Evolutionary conservation across 805 yeast genomes (phyloP).

Genomic region (Yarrowia deformans): DNA sequence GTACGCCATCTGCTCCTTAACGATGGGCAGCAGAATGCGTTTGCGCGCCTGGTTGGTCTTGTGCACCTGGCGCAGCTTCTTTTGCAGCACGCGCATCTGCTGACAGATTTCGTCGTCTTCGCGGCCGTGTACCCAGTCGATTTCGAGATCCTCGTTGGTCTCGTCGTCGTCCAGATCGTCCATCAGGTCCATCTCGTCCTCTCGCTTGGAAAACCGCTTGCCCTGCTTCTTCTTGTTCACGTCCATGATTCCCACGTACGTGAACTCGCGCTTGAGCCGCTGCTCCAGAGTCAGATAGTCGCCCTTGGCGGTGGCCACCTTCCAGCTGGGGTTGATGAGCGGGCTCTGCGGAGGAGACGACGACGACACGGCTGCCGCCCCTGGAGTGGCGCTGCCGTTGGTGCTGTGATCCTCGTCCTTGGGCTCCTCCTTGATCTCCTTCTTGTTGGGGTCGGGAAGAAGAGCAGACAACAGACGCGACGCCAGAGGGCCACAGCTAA

Average conservation of each 20-base stretch:
- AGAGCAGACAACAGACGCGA: constrained; percentile 84
- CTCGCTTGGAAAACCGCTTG: constrained; percentile 43
- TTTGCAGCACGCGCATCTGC: constrained; percentile 78
- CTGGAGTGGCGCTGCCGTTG: constrained; percentile 4
- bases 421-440: constrained; percentile 34
- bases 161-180: constrained; percentile 44
- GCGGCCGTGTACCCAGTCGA: constrained; percentile 77
- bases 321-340: constrained; percentile 52
- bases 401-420: not conserved
- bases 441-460: constrained; percentile 50
- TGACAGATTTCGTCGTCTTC: constrained; percentile 95
- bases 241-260: constrained; percentile 83
- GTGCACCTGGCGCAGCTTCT: constrained; percentile 66
- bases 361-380: not conserved
- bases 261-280: constrained; percentile 82
- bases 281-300: constrained; percentile 88
- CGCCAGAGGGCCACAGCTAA: constrained; percentile 91
- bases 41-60: constrained; percentile 72
- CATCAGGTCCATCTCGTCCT: constrained; percentile 42
- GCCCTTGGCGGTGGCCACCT: constrained; percentile 55
- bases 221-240: constrained; percentile 46
- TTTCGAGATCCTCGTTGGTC: constrained; percentile 51
- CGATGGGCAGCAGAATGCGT: constrained; percentile 67
- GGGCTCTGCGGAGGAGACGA: constrained; percentile 24
- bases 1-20: constrained; percentile 91